Evolutionary conservation across 23 red algal species (phyloP).

Genomic region (Agarophyton chilense): DNA sequence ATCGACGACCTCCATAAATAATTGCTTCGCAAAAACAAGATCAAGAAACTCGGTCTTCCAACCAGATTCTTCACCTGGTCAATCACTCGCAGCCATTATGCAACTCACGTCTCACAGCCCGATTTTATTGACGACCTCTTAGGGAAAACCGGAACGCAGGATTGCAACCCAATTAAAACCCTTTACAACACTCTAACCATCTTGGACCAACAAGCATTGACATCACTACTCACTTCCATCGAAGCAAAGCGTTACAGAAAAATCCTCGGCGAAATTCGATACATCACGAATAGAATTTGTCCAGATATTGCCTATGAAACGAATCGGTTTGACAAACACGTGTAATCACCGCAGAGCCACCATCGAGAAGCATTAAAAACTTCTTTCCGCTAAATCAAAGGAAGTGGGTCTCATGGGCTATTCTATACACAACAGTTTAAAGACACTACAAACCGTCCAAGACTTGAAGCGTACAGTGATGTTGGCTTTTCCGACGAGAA

Average conservation of each 20-base stretch:
- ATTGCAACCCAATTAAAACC: neutral
- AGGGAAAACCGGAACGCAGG: neutral
- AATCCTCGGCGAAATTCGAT: neutral
- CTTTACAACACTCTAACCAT: neutral
- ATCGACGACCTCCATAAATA: neutral
- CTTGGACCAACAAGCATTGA: neutral
- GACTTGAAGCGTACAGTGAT: no score
- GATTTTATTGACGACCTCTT: neutral
- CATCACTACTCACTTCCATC: neutral
- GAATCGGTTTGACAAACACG: neutral
- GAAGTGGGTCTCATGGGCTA: no score
- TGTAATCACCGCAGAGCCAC: no score
- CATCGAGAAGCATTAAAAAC: neutral
- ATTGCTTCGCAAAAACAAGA: neutral
- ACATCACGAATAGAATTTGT: neutral
- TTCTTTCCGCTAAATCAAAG: neutral
- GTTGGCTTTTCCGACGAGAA: no score
- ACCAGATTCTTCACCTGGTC: neutral
- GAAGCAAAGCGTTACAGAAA: neutral
- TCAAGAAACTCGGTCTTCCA: neutral
- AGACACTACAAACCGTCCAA: no score
- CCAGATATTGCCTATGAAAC: conserved; percentile 7
- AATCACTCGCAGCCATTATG: neutral
- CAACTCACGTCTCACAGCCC: neutral
- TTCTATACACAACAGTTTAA: no score